phyloP scores from a whole-genome alignment of 371 early-diverging fungal genomes.

The Homolaphlyctis polyrhiza region DNA sequence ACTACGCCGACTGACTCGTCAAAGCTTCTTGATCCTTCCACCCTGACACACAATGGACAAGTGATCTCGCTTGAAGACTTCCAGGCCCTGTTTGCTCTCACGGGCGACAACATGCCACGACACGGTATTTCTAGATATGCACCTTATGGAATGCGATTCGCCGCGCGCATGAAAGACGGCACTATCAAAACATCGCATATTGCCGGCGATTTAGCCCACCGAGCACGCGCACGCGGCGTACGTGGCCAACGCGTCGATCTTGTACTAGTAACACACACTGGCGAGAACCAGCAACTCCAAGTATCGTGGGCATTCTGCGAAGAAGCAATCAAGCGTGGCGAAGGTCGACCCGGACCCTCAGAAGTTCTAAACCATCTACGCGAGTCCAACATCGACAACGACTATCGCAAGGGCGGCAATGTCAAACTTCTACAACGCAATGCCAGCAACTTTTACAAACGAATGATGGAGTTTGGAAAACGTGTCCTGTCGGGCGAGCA shows the following conservation, averaged over 20 bases:
- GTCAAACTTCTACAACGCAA: conserved; percentile 8
- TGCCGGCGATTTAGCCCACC: conserved; percentile 13
- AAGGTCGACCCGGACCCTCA: conserved; percentile 9
- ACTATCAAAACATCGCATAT: conserved; percentile 2
- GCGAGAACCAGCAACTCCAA: not conserved
- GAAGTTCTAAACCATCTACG: conserved; percentile 12
- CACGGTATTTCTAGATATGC: conserved; percentile 15
- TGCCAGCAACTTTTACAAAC: conserved; percentile 17
- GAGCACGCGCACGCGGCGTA: conserved; percentile 4
- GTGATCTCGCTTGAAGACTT: not conserved
- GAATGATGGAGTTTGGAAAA: conserved; percentile 14
- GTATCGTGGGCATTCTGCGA: not conserved
- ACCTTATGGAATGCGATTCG: conserved; percentile 15
- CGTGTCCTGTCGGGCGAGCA: not conserved
- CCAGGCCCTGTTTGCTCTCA: not conserved
- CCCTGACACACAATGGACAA: not conserved
- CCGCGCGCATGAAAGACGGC: conserved; percentile 11
- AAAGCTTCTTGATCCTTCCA: no score
- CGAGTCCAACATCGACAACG: conserved; percentile 5
- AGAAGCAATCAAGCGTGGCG: not conserved
- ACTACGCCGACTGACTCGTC: no score
- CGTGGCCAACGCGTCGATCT: conserved; percentile 8
- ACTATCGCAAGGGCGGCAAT: conserved; percentile 10
- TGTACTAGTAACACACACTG: not conserved
- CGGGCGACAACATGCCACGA: not conserved